phyloP scores from a whole-genome alignment of 2,329 filamentous ascomycete species.

The Berkeleyomyces basicola region DNA sequence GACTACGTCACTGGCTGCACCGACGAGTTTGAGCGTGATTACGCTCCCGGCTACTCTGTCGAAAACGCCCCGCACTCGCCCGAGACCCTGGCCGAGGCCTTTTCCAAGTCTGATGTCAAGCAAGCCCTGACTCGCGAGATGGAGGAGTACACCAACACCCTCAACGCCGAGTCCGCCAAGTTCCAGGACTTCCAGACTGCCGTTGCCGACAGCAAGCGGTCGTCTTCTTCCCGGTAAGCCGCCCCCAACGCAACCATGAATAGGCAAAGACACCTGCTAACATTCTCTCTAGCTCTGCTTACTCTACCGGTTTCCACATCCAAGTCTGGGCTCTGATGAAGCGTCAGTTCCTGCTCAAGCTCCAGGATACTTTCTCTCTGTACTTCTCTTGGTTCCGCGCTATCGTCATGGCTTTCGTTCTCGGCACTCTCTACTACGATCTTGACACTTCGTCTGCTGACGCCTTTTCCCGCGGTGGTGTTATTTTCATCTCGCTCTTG shows the following conservation, averaged over 20 bases:
- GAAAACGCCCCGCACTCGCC: slow-evolving; percentile 53
- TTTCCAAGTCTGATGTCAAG: slow-evolving; percentile 45
- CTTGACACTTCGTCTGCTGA: slow-evolving; percentile 48
- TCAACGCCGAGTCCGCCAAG: slow-evolving; percentile 47
- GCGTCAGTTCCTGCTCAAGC: slow-evolving; percentile 70
- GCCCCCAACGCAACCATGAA: neutral
- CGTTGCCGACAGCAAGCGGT: slow-evolving; percentile 62
- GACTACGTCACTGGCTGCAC: slow-evolving; percentile 74
- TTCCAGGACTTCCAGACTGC: slow-evolving; percentile 64
- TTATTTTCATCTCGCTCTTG: slow-evolving; percentile 62
- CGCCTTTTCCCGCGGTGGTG: slow-evolving; percentile 66
- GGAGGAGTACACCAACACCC: slow-evolving; percentile 44
- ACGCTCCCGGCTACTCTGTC: slow-evolving; percentile 47
- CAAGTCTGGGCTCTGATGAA: slow-evolving; percentile 74
- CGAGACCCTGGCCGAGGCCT: slow-evolving; percentile 51
- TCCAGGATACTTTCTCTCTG: slow-evolving; percentile 70
- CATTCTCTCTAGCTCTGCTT: slow-evolving; percentile 7
- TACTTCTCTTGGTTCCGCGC: slow-evolving; percentile 50
- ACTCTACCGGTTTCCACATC: slow-evolving; percentile 66
- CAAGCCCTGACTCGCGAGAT: slow-evolving; percentile 47
- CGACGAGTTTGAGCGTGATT: slow-evolving; percentile 68
- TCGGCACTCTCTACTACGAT: slow-evolving; percentile 64
- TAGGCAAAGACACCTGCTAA: neutral
- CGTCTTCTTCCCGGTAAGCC: slow-evolving; percentile 41
- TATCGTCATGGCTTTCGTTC: slow-evolving; percentile 59